A percentile compares a stretch with the other conserved stretches of the same genome.
phyloP scores from a whole-genome alignment of 768 basidiomycete genomes.

The Phanerodontia chrysosporium region DNA sequence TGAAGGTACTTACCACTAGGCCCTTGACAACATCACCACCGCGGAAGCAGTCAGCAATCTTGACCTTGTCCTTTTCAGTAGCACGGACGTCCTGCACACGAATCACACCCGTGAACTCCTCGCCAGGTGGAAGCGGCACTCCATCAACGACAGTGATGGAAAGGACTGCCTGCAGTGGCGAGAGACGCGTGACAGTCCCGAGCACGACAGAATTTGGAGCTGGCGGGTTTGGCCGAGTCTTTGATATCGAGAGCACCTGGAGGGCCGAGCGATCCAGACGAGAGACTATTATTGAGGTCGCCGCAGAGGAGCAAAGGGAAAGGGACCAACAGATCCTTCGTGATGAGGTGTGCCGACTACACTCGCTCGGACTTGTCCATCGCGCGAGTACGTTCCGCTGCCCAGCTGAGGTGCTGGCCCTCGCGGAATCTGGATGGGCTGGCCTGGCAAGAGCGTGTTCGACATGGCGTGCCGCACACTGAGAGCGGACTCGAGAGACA shows the following conservation, averaged over 20 bases:
- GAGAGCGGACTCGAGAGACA: background rate
- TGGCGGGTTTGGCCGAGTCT: constrained; percentile 70
- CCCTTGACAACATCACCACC: constrained; percentile 90
- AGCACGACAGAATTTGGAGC: constrained; percentile 72
- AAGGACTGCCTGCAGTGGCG: constrained; percentile 77
- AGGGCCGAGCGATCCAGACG: constrained; percentile 11
- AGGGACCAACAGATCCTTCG: constrained; percentile 63
- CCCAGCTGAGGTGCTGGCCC: constrained; percentile 58
- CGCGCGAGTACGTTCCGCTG: constrained; percentile 59
- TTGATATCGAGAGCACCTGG: constrained; percentile 61
- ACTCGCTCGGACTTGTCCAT: constrained; percentile 64
- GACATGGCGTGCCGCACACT: constrained; percentile 16
- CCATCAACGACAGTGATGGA: constrained; percentile 88
- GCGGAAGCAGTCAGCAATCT: constrained; percentile 87
- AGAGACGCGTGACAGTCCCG: constrained; percentile 78
- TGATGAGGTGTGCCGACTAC: constrained; percentile 60
- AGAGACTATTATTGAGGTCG: constrained; percentile 8
- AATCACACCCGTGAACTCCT: constrained; percentile 88
- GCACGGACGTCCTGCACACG: constrained; percentile 84
- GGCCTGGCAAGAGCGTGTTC: constrained; percentile 65
- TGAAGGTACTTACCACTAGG: constrained; percentile 74
- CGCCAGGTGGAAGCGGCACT: constrained; percentile 72
- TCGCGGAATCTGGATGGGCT: constrained; percentile 58
- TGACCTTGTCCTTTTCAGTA: constrained; percentile 87
- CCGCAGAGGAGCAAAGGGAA: constrained; percentile 11